Evolutionary conservation across 2,329 filamentous ascomycete genomes (phyloP).

Genomic region (Davidsoniella eucalypti): DNA sequence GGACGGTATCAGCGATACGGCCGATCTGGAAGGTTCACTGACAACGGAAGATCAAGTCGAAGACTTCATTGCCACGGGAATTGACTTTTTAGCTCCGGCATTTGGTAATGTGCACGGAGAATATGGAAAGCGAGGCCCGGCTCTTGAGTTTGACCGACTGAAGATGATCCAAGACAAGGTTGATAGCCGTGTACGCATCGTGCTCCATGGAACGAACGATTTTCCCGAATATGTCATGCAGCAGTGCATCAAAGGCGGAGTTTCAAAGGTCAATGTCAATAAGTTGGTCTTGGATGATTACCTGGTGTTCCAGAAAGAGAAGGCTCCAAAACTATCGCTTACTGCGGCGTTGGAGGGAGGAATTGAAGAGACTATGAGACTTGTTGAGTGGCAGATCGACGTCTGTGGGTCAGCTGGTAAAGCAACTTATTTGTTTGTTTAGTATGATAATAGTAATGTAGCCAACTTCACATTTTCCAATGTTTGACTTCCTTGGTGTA

Average conservation of each 20-base stretch:
- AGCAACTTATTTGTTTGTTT: slow-evolving; percentile 14
- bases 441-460: no score
- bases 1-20: slow-evolving; percentile 51
- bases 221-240: slow-evolving; percentile 33
- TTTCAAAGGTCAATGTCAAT: slow-evolving; percentile 43
- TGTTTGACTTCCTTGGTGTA: no score
- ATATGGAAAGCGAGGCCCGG: slow-evolving; percentile 48
- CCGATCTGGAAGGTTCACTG: slow-evolving; percentile 30
- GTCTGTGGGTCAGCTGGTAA: slow-evolving; percentile 29
- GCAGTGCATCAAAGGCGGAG: slow-evolving; percentile 26
- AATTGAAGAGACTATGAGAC: slow-evolving; percentile 24
- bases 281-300: slow-evolving; percentile 32
- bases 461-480: no score
- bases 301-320: slow-evolving; percentile 22
- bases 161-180: slow-evolving; percentile 19
- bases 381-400: slow-evolving; percentile 32
- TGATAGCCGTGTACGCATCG: slow-evolving; percentile 26
- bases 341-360: slow-evolving; percentile 30
- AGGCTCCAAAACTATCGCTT: slow-evolving; percentile 13
- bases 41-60: slow-evolving; percentile 54
- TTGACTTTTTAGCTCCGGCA: slow-evolving; percentile 58
- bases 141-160: slow-evolving; percentile 40
- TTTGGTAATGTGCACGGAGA: slow-evolving; percentile 65
- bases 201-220: slow-evolving; percentile 40
- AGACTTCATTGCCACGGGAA: slow-evolving; percentile 54